These are phyloP conservation scores for Rubia occidens DNA, from an alignment of 305 asterid species.

Conservation along the genomic window DNA sequence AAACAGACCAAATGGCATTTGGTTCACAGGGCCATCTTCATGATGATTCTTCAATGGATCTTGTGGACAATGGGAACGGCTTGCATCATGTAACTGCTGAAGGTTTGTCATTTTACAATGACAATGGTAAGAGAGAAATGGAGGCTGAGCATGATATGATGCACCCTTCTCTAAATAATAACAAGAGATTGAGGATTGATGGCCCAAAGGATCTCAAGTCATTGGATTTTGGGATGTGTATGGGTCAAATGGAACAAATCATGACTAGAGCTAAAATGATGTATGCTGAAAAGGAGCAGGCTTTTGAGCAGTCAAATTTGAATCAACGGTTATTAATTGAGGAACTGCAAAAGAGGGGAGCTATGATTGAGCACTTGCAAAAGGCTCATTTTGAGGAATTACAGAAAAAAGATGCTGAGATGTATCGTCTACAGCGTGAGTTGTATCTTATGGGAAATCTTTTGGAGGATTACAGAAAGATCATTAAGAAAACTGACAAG, in stretches of 20 bases:
- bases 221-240: conserved; percentile 41
- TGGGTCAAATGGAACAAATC: conserved; percentile 45
- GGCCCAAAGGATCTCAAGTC: conserved; percentile 44
- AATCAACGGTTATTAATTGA: conserved; percentile 42
- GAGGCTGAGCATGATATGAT: conserved; percentile 36
- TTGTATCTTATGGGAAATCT: conserved; percentile 46
- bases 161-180: conserved; percentile 27
- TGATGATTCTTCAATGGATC: conserved; percentile 32
- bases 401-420: conserved; percentile 43
- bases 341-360: conserved; percentile 59
- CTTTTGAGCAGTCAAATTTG: conserved; percentile 24
- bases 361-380: conserved; percentile 40
- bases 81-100: conserved; percentile 25
- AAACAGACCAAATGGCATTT: conserved; percentile 35
- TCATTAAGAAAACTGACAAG: conserved; percentile 49
- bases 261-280: conserved; percentile 33
- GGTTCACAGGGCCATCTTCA: conserved; percentile 40
- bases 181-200: conserved; percentile 49
- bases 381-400: conserved; percentile 47
- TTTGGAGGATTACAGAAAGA: conserved; percentile 56
- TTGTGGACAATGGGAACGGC: conserved; percentile 25
- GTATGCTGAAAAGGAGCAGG: conserved; percentile 40
- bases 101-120: conserved; percentile 33
- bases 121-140: conserved; percentile 50
- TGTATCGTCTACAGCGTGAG: conserved; percentile 55